These are phyloP conservation scores for Prunella vulgaris DNA, from an alignment of 257 asterid genomes.

Conservation along the genomic window DNA sequence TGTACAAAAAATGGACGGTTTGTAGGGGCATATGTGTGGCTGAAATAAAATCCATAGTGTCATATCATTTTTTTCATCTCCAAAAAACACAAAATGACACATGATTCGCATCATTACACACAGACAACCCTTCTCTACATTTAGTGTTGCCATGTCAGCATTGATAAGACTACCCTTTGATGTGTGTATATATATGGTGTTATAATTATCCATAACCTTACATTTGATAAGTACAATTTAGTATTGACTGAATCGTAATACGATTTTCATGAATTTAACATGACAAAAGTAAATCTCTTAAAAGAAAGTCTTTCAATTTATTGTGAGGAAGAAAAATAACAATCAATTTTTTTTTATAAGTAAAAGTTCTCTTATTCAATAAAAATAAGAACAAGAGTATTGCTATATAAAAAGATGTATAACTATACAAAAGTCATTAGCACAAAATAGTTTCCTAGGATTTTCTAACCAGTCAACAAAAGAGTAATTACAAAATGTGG, in stretches of 20 bases:
- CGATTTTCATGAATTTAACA: not conserved
- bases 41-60: not conserved
- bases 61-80: not conserved
- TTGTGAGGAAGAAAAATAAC: no score
- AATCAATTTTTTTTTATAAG: no score
- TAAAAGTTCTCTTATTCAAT: no score
- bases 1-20: slow-evolving; percentile 26
- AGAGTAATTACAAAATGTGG: no score
- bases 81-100: slow-evolving; percentile 19
- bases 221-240: not conserved
- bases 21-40: slow-evolving; percentile 24
- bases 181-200: not conserved
- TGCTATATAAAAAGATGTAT: no score
- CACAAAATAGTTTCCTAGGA: no score
- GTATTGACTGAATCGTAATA: not conserved
- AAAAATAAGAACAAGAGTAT: no score
- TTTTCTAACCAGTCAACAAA: no score
- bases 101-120: slow-evolving; percentile 23
- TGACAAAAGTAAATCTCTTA: not conserved
- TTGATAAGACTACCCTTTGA: not conserved
- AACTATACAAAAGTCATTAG: no score
- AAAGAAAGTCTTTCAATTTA: no score
- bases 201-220: not conserved
- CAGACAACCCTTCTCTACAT: slow-evolving; percentile 16
- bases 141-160: slow-evolving; percentile 17